Evolutionary conservation across 495 filamentous ascomycete genomes (phyloP).

Genomic region (Glutinoglossum americanum): DNA sequence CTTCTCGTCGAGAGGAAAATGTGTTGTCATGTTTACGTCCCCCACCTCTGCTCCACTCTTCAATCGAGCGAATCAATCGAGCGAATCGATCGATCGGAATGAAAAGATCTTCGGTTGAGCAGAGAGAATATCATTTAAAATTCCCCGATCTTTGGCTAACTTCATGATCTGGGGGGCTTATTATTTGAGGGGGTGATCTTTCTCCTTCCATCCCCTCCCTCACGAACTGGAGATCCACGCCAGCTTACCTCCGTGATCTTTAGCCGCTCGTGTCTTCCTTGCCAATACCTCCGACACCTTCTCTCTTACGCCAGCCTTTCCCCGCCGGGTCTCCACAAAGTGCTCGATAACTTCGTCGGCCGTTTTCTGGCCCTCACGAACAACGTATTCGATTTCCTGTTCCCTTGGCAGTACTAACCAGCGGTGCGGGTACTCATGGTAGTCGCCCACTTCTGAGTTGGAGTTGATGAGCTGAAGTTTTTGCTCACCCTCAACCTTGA

Average conservation of each 20-base stretch:
- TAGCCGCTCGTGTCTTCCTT: slow-evolving; percentile 7
- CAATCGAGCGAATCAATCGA: no score
- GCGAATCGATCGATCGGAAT: no score
- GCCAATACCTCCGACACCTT: slow-evolving; percentile 22
- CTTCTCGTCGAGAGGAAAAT: no score
- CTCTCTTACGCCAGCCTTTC: slow-evolving; percentile 22
- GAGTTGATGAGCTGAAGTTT: slow-evolving; percentile 30
- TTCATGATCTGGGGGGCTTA: no score
- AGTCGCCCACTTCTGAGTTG: slow-evolving; percentile 21
- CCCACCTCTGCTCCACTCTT: no score
- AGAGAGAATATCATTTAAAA: no score
- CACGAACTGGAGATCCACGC: neutral
- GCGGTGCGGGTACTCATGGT: slow-evolving; percentile 43
- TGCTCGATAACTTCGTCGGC: neutral
- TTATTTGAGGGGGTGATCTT: no score
- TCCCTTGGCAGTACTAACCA: slow-evolving; percentile 55
- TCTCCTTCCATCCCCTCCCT: neutral
- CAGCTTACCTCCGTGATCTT: neutral
- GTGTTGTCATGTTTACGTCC: no score
- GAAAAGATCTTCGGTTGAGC: no score
- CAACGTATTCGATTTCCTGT: slow-evolving; percentile 34
- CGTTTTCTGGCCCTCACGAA: slow-evolving; percentile 18
- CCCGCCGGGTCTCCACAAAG: slow-evolving; percentile 6
- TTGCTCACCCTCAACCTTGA: slow-evolving; percentile 23
- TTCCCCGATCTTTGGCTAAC: no score